Conservation (phyloP, 2,329 filamentous ascomycete genomes). For the Phialophora chinensis region DNA sequence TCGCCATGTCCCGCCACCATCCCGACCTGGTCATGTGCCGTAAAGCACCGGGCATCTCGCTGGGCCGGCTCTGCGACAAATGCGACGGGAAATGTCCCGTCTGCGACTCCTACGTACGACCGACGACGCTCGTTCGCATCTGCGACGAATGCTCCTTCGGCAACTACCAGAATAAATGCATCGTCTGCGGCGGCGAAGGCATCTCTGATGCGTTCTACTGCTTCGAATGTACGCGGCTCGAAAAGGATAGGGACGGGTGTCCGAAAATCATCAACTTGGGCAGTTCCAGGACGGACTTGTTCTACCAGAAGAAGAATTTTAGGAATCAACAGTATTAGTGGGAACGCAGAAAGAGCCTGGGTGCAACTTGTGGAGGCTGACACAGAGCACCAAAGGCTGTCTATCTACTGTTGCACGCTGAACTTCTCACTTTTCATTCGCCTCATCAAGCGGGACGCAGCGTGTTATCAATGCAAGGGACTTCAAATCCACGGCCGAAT, state of each 20-base stretch:
- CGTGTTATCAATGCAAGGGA: not conserved
- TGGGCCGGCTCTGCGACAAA: constrained; percentile 98
- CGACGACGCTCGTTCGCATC: constrained; percentile 95
- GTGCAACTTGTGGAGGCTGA: not conserved
- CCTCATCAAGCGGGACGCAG: not conserved
- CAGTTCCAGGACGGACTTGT: constrained; percentile 91
- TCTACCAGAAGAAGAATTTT: constrained; percentile 76
- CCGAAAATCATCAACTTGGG: constrained; percentile 99
- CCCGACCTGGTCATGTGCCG: constrained; percentile 99
- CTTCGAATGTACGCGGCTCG: constrained; percentile 95
- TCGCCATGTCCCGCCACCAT: constrained; percentile 87
- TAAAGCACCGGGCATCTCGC: constrained; percentile 96
- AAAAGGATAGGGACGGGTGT: constrained; percentile 96
- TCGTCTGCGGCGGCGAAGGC: constrained; percentile 96
- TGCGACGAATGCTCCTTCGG: constrained; percentile 99
- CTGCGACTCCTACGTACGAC: constrained; percentile 98
- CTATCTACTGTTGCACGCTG: not conserved
- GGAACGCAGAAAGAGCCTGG: not conserved
- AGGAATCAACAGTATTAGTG: constrained; percentile 58
- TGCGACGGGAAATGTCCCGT: constrained; percentile 99
- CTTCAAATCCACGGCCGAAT: not conserved
- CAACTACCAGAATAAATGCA: constrained; percentile 99
- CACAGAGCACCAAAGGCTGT: not conserved
- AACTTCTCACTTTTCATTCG: not conserved
- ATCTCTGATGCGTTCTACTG: constrained; percentile 99